Evolutionary conservation across 2,329 filamentous ascomycete species (phyloP).

Genomic region (Colletotrichum sp.): DNA sequence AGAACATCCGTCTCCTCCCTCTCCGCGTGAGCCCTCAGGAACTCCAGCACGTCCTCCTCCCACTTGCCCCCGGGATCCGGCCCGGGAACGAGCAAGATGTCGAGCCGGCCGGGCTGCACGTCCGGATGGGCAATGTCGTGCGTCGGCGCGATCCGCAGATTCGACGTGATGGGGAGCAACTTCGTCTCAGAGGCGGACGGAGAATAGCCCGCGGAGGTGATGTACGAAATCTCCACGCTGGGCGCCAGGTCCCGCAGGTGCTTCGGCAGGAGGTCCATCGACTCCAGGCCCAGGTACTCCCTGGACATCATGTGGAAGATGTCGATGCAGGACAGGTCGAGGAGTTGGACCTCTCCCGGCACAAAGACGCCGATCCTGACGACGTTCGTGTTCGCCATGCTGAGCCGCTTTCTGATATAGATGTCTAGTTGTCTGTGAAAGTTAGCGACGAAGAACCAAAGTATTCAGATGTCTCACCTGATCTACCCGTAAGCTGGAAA

Average conservation of each 20-base stretch:
- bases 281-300: constrained; percentile 44
- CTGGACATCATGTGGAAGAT: constrained; percentile 51
- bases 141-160: constrained; percentile 42
- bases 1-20: constrained; percentile 49
- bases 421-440: not conserved
- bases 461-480: not conserved
- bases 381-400: constrained; percentile 23
- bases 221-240: constrained; percentile 49
- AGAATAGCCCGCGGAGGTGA: constrained; percentile 43
- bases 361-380: constrained; percentile 58
- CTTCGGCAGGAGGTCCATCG: constrained; percentile 31
- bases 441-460: not conserved
- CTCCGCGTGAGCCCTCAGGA: constrained; percentile 46
- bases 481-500: not conserved
- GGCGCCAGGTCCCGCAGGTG: constrained; percentile 47
- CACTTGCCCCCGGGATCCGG: constrained; percentile 44
- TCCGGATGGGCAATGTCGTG: constrained; percentile 48
- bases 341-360: constrained; percentile 49
- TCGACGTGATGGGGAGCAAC: constrained; percentile 46
- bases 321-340: constrained; percentile 57
- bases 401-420: not conserved
- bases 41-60: constrained; percentile 40
- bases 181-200: not conserved
- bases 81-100: constrained; percentile 57
- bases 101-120: constrained; percentile 55